These are phyloP conservation scores for Astragalus glycyphyllos DNA, from an alignment of 306 rosid species.

Conservation along the genomic window DNA sequence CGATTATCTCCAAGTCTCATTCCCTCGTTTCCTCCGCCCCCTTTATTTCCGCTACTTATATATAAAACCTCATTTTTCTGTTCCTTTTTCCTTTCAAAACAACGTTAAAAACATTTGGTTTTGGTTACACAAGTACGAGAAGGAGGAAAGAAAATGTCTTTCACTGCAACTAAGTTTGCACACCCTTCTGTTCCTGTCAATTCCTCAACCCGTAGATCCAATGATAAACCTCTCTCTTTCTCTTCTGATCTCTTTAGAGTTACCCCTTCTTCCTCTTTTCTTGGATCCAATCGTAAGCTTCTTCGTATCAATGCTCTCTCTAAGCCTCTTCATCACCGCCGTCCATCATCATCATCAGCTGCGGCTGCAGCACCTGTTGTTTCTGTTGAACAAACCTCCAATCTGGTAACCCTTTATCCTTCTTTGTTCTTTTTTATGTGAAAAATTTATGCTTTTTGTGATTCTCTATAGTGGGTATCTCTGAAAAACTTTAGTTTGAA, in stretches of 20 bases:
- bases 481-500: conserved; percentile 7
- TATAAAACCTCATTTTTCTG: conserved; percentile 30
- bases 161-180: conserved; percentile 62
- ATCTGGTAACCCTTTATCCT: conserved; percentile 43
- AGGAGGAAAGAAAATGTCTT: conserved; percentile 56
- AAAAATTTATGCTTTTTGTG: conserved; percentile 33
- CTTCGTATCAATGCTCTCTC: conserved; percentile 57
- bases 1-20: conserved; percentile 67
- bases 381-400: conserved; percentile 45
- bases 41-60: not conserved
- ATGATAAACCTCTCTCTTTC: conserved; percentile 59
- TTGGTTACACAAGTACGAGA: not conserved
- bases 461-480: conserved; percentile 7
- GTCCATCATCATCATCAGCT: conserved; percentile 46
- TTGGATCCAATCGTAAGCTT: conserved; percentile 73
- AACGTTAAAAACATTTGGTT: not conserved
- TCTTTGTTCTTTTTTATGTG: not conserved
- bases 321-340: conserved; percentile 43
- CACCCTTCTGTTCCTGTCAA: conserved; percentile 61
- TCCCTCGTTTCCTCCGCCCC: conserved; percentile 79
- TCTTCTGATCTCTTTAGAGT: conserved; percentile 48
- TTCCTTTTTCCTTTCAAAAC: conserved; percentile 31
- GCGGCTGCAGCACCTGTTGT: conserved; percentile 22
- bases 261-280: conserved; percentile 59
- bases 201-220: conserved; percentile 73